Conservation (phyloP, 116 monocot species). For the Posidonia oceanica region DNA sequence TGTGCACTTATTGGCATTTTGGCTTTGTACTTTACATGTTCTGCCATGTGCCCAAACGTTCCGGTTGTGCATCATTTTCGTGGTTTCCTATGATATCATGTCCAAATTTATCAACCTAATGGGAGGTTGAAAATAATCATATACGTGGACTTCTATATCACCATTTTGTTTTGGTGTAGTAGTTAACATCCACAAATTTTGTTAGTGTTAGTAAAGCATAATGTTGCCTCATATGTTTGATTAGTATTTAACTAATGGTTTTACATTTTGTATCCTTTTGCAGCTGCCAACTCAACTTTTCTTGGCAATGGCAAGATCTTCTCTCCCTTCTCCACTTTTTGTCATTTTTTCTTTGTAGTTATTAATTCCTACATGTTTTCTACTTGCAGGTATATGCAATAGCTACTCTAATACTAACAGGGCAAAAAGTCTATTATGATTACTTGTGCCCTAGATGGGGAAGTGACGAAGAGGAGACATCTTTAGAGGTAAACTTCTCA, state of each 20-base stretch:
- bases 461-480: conserved; percentile 16
- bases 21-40: no score
- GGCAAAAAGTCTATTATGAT: conserved; percentile 59
- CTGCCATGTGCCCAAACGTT: no score
- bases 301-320: conserved; percentile 61
- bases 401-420: conserved; percentile 45
- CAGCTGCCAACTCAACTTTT: conserved; percentile 84
- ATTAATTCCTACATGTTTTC: background rate
- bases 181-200: background rate
- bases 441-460: conserved; percentile 28
- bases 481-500: background rate
- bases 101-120: background rate
- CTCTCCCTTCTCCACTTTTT: background rate
- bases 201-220: background rate
- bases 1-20: no score
- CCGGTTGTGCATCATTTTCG: background rate
- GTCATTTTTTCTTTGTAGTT: background rate
- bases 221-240: background rate
- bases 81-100: no score
- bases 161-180: background rate
- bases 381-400: conserved; percentile 55
- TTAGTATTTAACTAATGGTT: background rate
- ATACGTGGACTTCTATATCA: background rate
- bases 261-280: conserved; percentile 22
- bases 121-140: background rate